These are phyloP conservation scores for Monosporozyma yasuniensis DNA, from an alignment of 805 yeast species.

Conservation along the genomic window DNA sequence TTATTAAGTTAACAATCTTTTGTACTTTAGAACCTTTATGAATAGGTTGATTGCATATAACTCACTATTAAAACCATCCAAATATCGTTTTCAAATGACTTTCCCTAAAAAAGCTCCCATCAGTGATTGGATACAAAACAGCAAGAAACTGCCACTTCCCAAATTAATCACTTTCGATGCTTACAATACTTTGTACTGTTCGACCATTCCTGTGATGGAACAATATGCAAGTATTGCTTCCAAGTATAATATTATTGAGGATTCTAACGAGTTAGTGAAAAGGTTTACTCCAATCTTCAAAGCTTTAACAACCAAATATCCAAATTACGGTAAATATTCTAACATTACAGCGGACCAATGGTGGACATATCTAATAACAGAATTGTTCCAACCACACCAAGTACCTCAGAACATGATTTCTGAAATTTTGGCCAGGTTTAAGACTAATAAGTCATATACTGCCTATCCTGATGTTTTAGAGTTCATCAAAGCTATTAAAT, in stretches of 20 bases:
- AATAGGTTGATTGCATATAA: background rate
- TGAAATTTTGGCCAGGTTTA: slow-evolving; percentile 41
- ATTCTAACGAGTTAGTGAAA: slow-evolving; percentile 19
- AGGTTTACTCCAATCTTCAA: slow-evolving; percentile 31
- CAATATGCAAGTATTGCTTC: slow-evolving; percentile 45
- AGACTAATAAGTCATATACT: slow-evolving; percentile 42
- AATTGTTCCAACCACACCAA: slow-evolving; percentile 33
- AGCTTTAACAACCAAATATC: slow-evolving; percentile 34
- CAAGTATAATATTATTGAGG: slow-evolving; percentile 35
- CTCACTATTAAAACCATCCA: background rate
- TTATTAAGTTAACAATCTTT: background rate
- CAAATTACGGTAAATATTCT: slow-evolving; percentile 52
- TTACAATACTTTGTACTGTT: slow-evolving; percentile 56
- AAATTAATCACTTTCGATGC: slow-evolving; percentile 56
- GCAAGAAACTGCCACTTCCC: slow-evolving; percentile 25
- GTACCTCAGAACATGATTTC: slow-evolving; percentile 34
- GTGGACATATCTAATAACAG: slow-evolving; percentile 49
- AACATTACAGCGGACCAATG: slow-evolving; percentile 35
- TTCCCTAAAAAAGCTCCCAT: slow-evolving; percentile 13
- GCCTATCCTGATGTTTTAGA: slow-evolving; percentile 47
- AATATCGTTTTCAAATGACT: slow-evolving; percentile 6
- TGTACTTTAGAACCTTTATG: background rate
- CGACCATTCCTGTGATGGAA: slow-evolving; percentile 43
- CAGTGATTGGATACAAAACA: slow-evolving; percentile 7
- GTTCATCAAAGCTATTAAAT: slow-evolving; percentile 31